Evolutionary conservation across 140 eudicot genomes (phyloP).

Genomic region (Bidens hawaiensis): DNA sequence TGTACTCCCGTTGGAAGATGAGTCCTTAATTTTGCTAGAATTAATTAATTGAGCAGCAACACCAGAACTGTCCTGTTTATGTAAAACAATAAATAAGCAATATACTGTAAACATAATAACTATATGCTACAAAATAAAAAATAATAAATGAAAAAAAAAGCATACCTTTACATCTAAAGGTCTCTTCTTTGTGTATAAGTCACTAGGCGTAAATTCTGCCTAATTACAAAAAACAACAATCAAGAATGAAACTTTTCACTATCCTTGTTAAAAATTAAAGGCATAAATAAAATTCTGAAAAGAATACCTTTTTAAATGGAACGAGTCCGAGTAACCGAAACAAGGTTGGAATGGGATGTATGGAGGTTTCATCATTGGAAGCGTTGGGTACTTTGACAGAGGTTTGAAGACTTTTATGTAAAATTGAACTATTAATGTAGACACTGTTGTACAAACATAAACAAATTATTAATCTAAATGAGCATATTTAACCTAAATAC

Average conservation of each 20-base stretch:
- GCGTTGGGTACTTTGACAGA: slow-evolving; percentile 56
- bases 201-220: slow-evolving; percentile 88
- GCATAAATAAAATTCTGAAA: not conserved
- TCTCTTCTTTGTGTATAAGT: slow-evolving; percentile 68
- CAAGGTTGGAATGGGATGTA: slow-evolving; percentile 82
- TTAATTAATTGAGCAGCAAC: slow-evolving; percentile 44
- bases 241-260: slow-evolving; percentile 3
- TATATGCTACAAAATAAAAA: not conserved
- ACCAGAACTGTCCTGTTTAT: slow-evolving; percentile 56
- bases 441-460: slow-evolving; percentile 45
- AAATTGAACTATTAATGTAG: slow-evolving; percentile 78
- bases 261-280: too few relatives aligned
- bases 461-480: slow-evolving; percentile 9
- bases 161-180: slow-evolving; percentile 58
- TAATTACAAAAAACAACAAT: slow-evolving; percentile 15
- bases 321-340: slow-evolving; percentile 69
- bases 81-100: slow-evolving; percentile 2
- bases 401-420: slow-evolving; percentile 62
- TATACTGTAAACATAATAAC: not conserved
- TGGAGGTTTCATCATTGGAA: slow-evolving; percentile 56
- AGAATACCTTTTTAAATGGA: slow-evolving; percentile 76
- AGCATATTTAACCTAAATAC: slow-evolving; percentile 5
- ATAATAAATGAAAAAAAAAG: too few relatives aligned
- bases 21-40: slow-evolving; percentile 38
- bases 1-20: slow-evolving; percentile 47